Evolutionary conservation across 2,329 filamentous ascomycete species (phyloP).

Genomic region (Rutstroemia sp.): DNA sequence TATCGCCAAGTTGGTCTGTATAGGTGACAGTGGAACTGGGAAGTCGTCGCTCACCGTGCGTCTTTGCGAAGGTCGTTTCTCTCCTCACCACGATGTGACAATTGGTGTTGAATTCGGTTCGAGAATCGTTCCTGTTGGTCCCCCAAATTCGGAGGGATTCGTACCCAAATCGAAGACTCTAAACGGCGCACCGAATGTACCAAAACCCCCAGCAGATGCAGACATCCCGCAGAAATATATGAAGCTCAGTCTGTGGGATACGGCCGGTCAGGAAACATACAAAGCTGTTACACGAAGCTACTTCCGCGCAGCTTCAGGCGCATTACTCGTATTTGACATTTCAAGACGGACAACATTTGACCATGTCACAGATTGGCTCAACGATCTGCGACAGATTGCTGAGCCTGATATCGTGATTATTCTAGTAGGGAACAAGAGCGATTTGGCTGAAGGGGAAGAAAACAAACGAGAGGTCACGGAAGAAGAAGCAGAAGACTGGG

Average conservation of each 20-base stretch:
- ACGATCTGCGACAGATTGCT: conserved; percentile 88
- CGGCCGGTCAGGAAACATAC: conserved; percentile 94
- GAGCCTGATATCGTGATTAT: conserved; percentile 94
- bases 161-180: conserved; percentile 39
- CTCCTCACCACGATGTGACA: conserved; percentile 89
- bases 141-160: conserved; percentile 50
- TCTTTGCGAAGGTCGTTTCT: conserved; percentile 94
- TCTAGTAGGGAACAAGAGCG: conserved; percentile 90
- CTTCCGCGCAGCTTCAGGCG: conserved; percentile 60
- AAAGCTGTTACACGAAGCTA: conserved; percentile 89
- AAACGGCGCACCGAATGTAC: conserved; percentile 19
- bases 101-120: conserved; percentile 98
- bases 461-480: conserved; percentile 73
- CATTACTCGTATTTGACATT: conserved; percentile 91
- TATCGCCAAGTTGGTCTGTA: conserved; percentile 97
- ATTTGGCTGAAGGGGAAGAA: conserved; percentile 53
- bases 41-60: conserved; percentile 93
- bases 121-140: conserved; percentile 83
- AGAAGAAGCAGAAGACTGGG: conserved; percentile 87
- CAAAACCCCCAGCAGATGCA: conserved; percentile 35
- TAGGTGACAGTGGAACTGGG: conserved; percentile 92
- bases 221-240: conserved; percentile 68
- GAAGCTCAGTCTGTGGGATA: conserved; percentile 94
- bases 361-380: conserved; percentile 87
- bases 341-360: conserved; percentile 76